Percentiles rank a stretch among this genome's conserved stretches.
phyloP scores from a whole-genome alignment of 2,329 filamentous ascomycete species.

The Bimuria novae-zelandiae region DNA sequence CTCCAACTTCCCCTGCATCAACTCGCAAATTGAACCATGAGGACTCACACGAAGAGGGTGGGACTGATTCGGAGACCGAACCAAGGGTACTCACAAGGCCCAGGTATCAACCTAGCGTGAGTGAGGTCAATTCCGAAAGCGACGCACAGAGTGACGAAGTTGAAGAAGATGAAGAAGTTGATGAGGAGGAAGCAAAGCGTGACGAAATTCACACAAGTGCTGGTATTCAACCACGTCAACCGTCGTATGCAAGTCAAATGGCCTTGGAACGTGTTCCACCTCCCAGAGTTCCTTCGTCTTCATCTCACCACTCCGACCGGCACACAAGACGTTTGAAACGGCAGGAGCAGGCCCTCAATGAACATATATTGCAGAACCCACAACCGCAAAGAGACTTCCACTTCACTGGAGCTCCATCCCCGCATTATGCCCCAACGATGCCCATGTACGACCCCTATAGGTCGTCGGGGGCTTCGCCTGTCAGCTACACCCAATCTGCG shows the following conservation, averaged over 20 bases:
- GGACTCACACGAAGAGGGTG: constrained; percentile 15
- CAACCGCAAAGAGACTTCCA: constrained; percentile 41
- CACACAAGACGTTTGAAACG: constrained; percentile 33
- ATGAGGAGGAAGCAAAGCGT: constrained; percentile 15
- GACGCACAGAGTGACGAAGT: constrained; percentile 25
- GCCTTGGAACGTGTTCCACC: constrained; percentile 24
- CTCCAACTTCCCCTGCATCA: constrained; percentile 37
- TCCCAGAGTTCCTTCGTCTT: constrained; percentile 26
- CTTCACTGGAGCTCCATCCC: constrained; percentile 31
- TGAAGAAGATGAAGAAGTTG: constrained; percentile 19
- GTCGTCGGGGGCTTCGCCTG: constrained; percentile 32
- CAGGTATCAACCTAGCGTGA: constrained; percentile 22
- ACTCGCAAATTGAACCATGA: constrained; percentile 20
- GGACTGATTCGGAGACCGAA: constrained; percentile 24
- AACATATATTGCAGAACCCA: constrained; percentile 43
- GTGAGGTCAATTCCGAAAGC: constrained; percentile 16
- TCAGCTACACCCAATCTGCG: constrained; percentile 22
- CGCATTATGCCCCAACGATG: constrained; percentile 27
- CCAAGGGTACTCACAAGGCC: constrained; percentile 42
- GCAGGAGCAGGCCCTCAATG: constrained; percentile 40
- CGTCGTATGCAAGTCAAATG: constrained; percentile 15
- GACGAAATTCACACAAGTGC: constrained; percentile 11
- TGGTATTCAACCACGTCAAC: constrained; percentile 9
- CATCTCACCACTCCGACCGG: constrained; percentile 31
- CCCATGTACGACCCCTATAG: constrained; percentile 35